Base-by-base conservation (phyloP, 2,329 filamentous ascomycete genomes). In the Pestalotiopsis sp. region DNA sequence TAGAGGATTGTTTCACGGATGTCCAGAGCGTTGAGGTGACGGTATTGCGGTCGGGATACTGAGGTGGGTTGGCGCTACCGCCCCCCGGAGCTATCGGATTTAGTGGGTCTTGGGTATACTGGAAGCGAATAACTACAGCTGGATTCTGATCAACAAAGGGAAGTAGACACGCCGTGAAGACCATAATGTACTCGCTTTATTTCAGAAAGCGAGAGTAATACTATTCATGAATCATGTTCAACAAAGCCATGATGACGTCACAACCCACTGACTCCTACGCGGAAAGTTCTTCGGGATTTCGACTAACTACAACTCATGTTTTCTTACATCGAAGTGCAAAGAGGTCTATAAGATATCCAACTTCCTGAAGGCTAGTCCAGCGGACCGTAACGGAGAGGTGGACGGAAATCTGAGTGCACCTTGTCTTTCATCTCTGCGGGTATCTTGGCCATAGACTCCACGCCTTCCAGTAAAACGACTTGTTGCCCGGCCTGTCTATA, bases 371-470 rank as follows among this genome's bases (percentile, higher is more conserved):
- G 12, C 45, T 68, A 72, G 36, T 72, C 70, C 27, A 72, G 31
- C 1, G 70, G 70, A 4, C 70, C 70, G 41, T 72, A 72, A 13
- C 68, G 58, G 9, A 69, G 62, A 6, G 69, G 69, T 11, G 60
- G 66, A 23, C 66, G 58, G 40, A 72, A 72, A 14, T 72, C 68
- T 17, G 70, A 65, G 57, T 72, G 70, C n/a, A 66, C 57, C 23
- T 62, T 68, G 20, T 72, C 68, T 66, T 70, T 71, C 31, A 72
- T 14, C 45, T 69, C 70, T 9, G 60, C 58, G 27, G 70, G 70
- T n/a, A 71, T 70, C 23, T 67, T 66, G 3, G 68, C 58, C 69
- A 72, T 72, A 3, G 68, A 67, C 27, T 72, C 70, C 4, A 72
- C 66, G 1, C 70, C 70, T 12, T 72, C 70, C 56, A 72, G 12